Percentiles rank a stretch among this genome's conserved stretches.
phyloP scores from a whole-genome alignment of 192 early-diverging fungal genomes.

The Coemansia sp. region DNA sequence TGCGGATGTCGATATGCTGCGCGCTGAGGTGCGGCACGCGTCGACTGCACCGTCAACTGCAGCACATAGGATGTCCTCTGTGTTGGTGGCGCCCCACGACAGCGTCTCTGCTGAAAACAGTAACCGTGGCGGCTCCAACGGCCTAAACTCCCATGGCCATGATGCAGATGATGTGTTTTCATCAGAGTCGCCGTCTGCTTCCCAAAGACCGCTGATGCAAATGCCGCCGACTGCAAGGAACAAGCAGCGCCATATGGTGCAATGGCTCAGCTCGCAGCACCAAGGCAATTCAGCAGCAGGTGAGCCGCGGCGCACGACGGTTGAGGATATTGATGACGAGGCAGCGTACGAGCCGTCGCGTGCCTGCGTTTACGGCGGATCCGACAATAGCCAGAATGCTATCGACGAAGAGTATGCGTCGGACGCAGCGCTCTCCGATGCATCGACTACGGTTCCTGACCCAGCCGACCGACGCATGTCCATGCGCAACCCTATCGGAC shows the following conservation, averaged over 20 bases:
- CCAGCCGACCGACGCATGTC: not conserved
- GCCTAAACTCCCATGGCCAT: too few species aligned
- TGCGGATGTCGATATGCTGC: slow-evolving; percentile 33
- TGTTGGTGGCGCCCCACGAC: slow-evolving; percentile 12
- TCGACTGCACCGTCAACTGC: slow-evolving; percentile 9
- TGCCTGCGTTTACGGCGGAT: not conserved
- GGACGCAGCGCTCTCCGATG: slow-evolving; percentile 38
- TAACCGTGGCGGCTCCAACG: too few species aligned
- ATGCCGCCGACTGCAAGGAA: slow-evolving; percentile 27
- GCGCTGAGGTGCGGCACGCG: slow-evolving; percentile 37
- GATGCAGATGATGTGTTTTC: slow-evolving; percentile 1
- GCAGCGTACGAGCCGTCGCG: not conserved
- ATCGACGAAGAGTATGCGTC: slow-evolving; percentile 9
- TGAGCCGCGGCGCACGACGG: slow-evolving; percentile 1
- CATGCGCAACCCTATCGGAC: slow-evolving; percentile 29
- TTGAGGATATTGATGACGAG: not conserved
- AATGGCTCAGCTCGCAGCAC: slow-evolving; percentile 28
- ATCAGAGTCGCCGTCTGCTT: slow-evolving; percentile 18
- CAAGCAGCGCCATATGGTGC: slow-evolving; percentile 36
- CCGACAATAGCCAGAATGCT: not conserved
- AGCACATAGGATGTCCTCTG: not conserved
- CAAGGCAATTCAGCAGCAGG: not conserved
- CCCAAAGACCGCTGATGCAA: slow-evolving; percentile 3
- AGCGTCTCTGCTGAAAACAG: slow-evolving; percentile 37
- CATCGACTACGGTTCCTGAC: slow-evolving; percentile 44